phyloP scores from a whole-genome alignment of 2,329 filamentous ascomycete species.

The Arthrinium phaeospermum region DNA sequence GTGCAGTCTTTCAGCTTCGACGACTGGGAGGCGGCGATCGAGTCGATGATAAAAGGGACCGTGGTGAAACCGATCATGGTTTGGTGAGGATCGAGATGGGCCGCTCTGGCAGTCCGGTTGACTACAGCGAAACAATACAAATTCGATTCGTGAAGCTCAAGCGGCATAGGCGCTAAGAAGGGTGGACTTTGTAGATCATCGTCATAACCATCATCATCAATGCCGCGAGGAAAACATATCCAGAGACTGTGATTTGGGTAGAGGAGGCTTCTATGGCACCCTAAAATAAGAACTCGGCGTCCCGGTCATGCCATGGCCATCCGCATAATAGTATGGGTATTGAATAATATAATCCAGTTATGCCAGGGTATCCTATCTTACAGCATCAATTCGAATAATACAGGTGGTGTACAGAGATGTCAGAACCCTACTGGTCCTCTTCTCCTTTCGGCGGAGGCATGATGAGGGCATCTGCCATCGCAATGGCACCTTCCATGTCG shows the following conservation, averaged over 20 bases:
- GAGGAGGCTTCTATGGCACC: no score
- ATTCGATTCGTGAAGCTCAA: neutral
- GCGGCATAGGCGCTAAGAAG: neutral
- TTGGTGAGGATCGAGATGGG: constrained; percentile 21
- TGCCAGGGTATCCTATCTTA: no score
- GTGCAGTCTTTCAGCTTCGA: constrained; percentile 27
- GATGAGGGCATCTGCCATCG: constrained; percentile 73
- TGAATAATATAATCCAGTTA: no score
- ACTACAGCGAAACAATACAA: neutral
- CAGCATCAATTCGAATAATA: neutral
- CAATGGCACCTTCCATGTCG: constrained; percentile 84
- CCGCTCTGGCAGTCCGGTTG: neutral
- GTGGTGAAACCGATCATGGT: constrained; percentile 30
- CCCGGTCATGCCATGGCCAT: no score
- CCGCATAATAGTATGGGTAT: no score
- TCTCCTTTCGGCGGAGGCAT: neutral
- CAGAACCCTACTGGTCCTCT: neutral
- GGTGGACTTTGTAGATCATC: neutral
- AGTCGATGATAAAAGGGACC: constrained; percentile 26
- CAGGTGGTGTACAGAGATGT: neutral
- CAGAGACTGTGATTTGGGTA: no score
- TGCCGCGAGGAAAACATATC: no score
- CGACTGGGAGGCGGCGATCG: constrained; percentile 26
- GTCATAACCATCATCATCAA: no score
- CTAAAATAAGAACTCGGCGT: no score